Conservation (phyloP, 345 rosid species). For the Passiflora organensis region DNA sequence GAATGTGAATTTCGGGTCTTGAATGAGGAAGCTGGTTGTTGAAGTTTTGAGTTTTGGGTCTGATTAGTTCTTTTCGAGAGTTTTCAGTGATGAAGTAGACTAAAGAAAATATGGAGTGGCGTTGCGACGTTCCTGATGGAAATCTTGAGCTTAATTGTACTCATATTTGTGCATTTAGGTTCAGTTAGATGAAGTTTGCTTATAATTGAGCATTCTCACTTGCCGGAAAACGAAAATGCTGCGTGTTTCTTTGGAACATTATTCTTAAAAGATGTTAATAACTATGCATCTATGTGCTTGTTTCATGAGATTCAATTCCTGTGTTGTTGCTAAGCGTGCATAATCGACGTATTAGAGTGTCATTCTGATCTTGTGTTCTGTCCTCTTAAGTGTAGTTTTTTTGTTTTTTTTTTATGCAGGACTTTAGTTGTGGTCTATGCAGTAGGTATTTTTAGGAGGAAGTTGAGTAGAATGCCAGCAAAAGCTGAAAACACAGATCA, state of each 20-base stretch:
- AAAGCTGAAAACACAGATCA: constrained; percentile 29
- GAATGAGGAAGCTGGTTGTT: not conserved
- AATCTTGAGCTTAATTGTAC: constrained; percentile 7
- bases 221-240: not conserved
- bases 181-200: not conserved
- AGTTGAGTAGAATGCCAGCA: constrained; percentile 40
- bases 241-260: not conserved
- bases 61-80: not conserved
- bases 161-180: constrained; percentile 1
- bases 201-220: not conserved
- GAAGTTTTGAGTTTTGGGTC: not conserved
- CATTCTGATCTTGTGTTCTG: too few species aligned
- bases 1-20: not conserved
- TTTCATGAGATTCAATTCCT: too few species aligned
- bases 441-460: constrained; percentile 11
- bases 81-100: not conserved
- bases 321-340: too few species aligned
- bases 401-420: too few species aligned
- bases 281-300: too few species aligned
- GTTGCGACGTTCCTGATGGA: constrained; percentile 3
- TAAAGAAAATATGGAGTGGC: constrained; percentile 5
- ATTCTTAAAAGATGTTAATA: too few species aligned
- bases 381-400: too few species aligned
- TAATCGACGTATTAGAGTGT: too few species aligned
- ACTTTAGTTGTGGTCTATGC: constrained; percentile 3